Conservation (phyloP, 805 yeast species). For the Blastobotrys attinorum region DNA sequence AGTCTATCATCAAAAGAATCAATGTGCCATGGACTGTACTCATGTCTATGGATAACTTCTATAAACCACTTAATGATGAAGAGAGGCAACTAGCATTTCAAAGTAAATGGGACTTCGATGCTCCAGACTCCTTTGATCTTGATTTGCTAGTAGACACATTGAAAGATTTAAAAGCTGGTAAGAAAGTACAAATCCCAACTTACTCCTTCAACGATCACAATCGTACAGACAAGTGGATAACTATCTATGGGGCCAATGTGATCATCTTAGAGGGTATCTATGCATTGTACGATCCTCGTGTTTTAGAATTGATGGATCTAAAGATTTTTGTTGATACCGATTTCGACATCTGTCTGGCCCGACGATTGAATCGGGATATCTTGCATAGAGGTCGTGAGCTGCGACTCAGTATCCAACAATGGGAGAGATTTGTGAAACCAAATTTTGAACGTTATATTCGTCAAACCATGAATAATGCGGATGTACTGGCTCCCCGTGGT, state of each 20-base stretch:
- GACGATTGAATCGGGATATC: slow-evolving; percentile 83
- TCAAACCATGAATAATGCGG: slow-evolving; percentile 74
- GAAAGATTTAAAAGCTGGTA: slow-evolving; percentile 59
- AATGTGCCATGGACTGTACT: slow-evolving; percentile 88
- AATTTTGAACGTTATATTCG: slow-evolving; percentile 68
- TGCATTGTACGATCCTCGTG: slow-evolving; percentile 62
- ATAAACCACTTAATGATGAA: slow-evolving; percentile 60
- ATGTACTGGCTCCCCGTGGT: slow-evolving; percentile 86
- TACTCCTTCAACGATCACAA: slow-evolving; percentile 58
- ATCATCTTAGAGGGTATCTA: slow-evolving; percentile 88
- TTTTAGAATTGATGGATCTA: slow-evolving; percentile 71
- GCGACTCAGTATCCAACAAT: slow-evolving; percentile 73
- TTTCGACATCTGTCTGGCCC: slow-evolving; percentile 81
- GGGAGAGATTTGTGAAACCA: slow-evolving; percentile 90
- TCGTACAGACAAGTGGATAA: slow-evolving; percentile 55
- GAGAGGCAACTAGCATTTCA: slow-evolving; percentile 56
- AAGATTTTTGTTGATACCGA: slow-evolving; percentile 92
- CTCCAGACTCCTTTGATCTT: slow-evolving; percentile 76
- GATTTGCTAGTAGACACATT: slow-evolving; percentile 63
- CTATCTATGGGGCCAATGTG: slow-evolving; percentile 90
- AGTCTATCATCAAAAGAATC: slow-evolving; percentile 63
- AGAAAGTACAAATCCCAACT: slow-evolving; percentile 55
- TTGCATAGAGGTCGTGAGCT: slow-evolving; percentile 80
- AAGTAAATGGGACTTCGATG: slow-evolving; percentile 77
- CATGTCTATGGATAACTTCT: slow-evolving; percentile 84